Conservation (phyloP, 225 moss, liverwort and hornwort genomes). For the Marchantia polymorpha region DNA sequence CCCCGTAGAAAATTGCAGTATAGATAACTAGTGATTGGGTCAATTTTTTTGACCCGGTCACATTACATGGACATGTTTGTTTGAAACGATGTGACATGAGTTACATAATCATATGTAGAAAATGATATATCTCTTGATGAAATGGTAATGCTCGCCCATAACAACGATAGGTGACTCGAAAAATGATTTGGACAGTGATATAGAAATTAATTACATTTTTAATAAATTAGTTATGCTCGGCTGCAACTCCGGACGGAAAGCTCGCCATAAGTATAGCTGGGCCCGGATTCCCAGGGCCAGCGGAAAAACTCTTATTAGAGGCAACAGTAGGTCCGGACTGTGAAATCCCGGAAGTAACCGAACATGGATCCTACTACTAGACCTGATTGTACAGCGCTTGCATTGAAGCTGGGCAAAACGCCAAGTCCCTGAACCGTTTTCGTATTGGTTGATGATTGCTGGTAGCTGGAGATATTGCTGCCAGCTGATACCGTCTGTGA, state of each 20-base stretch:
- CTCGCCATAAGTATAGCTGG: neutral
- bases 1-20: too few relatives aligned
- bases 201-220: too few relatives aligned
- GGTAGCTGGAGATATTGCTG: neutral
- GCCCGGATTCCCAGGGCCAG: constrained; percentile 7
- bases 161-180: too few relatives aligned
- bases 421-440: constrained; percentile 9
- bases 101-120: too few relatives aligned
- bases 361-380: constrained; percentile 5
- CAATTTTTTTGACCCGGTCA: too few relatives aligned
- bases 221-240: too few relatives aligned
- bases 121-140: too few relatives aligned
- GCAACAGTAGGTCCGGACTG: constrained; percentile 1
- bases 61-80: too few relatives aligned
- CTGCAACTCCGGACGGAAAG: constrained; percentile 8
- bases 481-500: neutral
- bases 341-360: neutral
- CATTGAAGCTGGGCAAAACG: constrained; percentile 3
- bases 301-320: neutral
- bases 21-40: too few relatives aligned
- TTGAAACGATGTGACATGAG: too few relatives aligned
- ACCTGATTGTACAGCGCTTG: constrained; percentile 9
- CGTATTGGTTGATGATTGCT: neutral
- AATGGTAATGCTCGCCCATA: too few relatives aligned
- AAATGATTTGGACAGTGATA: too few relatives aligned